Conservation (phyloP, 345 rosid genomes). For the Fremontodendron californicum region DNA sequence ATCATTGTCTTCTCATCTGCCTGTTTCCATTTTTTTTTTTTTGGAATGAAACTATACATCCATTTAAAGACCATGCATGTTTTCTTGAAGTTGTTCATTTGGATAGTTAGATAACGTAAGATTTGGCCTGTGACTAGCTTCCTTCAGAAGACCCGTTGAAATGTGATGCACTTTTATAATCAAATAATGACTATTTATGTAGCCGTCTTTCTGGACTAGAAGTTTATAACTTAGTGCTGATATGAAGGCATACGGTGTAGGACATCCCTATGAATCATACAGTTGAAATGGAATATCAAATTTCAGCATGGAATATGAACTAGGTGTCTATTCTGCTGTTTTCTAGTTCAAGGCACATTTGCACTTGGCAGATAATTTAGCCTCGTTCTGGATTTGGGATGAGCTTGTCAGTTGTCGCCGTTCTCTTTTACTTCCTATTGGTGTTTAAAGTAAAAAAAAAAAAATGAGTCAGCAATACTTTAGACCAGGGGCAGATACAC, state of each 20-base stretch:
- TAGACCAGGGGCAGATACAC: background rate
- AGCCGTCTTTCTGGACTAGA: background rate
- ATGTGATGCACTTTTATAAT: background rate
- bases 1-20: background rate
- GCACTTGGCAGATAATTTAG: background rate
- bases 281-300: background rate
- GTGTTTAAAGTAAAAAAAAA: background rate
- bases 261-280: background rate
- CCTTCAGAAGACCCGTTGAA: background rate
- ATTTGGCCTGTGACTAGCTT: background rate
- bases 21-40: background rate
- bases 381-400: background rate
- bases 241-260: background rate
- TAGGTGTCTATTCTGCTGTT: background rate
- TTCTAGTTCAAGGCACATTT: background rate
- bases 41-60: background rate
- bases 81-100: background rate
- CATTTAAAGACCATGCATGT: background rate
- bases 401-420: background rate
- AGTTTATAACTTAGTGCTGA: background rate
- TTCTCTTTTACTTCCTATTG: background rate
- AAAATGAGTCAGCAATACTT: background rate
- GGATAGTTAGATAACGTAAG: background rate
- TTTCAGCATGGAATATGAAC: background rate
- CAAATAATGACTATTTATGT: background rate